A percentile compares a stretch with the other conserved stretches of the same genome.
Conservation (phyloP, 2,329 filamentous ascomycete genomes). For the Cladosporium sp. region DNA sequence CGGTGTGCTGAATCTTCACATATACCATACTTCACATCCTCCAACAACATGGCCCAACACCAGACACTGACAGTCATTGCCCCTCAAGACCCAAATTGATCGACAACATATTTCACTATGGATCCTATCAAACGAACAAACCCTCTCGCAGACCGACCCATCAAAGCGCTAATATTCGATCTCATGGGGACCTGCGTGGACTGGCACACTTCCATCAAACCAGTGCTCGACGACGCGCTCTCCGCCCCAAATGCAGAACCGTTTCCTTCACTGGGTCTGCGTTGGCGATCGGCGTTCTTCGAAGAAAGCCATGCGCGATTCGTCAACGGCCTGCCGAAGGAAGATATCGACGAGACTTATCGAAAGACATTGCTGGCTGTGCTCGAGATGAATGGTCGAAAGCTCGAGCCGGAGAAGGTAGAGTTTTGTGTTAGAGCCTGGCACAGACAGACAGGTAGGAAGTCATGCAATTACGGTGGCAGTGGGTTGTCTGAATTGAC, state of each 20-base stretch:
- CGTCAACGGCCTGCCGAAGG: slow-evolving; percentile 31
- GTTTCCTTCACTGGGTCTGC: slow-evolving; percentile 35
- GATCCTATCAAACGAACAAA: too few relatives aligned
- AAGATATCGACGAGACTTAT: slow-evolving; percentile 53
- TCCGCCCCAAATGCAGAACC: background rate
- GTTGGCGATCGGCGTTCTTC: slow-evolving; percentile 51
- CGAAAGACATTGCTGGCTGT: slow-evolving; percentile 37
- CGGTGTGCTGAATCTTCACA: too few relatives aligned
- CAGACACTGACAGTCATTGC: too few relatives aligned
- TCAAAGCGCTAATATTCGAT: slow-evolving; percentile 38
- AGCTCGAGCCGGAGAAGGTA: background rate
- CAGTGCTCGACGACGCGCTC: background rate
- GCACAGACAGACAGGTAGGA: slow-evolving; percentile 39
- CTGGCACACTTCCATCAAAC: slow-evolving; percentile 40
- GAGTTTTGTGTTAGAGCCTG: slow-evolving; percentile 32
- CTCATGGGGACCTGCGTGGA: slow-evolving; percentile 58
- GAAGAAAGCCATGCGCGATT: slow-evolving; percentile 40
- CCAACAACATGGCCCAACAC: too few relatives aligned
- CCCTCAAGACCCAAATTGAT: too few relatives aligned
- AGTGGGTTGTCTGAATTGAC: background rate
- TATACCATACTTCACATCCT: too few relatives aligned
- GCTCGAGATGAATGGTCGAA: slow-evolving; percentile 19
- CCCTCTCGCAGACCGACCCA: background rate
- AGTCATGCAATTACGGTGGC: background rate
- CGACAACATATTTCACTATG: too few relatives aligned